Percentiles rank a stretch among this genome's conserved stretches.
Evolutionary conservation across 225 moss, liverwort and hornwort species (phyloP).

Genomic region (Anthoceros angustus): DNA sequence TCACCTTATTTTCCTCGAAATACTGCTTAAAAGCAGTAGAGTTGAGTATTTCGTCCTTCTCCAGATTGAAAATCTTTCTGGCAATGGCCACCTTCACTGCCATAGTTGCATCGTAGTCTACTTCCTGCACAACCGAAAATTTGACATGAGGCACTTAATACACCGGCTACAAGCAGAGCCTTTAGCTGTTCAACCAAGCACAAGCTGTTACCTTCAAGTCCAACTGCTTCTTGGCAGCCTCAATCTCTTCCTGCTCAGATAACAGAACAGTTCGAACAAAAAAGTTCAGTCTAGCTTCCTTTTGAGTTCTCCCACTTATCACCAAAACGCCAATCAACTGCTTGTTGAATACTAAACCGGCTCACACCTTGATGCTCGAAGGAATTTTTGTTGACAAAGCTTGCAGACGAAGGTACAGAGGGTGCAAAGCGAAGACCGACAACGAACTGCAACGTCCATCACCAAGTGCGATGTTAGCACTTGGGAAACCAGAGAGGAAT

Average conservation of each 20-base stretch:
- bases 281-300: neutral
- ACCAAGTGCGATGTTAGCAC: neutral
- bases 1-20: slow-evolving; percentile 77
- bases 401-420: slow-evolving; percentile 72
- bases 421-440: slow-evolving; percentile 86
- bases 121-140: slow-evolving; percentile 21
- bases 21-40: slow-evolving; percentile 48
- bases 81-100: slow-evolving; percentile 48
- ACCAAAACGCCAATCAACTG: no score
- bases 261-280: neutral
- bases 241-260: slow-evolving; percentile 44
- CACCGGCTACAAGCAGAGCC: neutral
- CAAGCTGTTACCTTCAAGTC: slow-evolving; percentile 24
- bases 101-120: slow-evolving; percentile 75
- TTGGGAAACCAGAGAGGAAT: no score
- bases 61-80: slow-evolving; percentile 46
- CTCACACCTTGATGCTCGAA: slow-evolving; percentile 41
- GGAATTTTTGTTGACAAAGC: slow-evolving; percentile 47
- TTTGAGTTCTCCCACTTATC: no score
- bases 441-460: slow-evolving; percentile 45
- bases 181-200: neutral
- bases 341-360: no score
- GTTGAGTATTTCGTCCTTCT: slow-evolving; percentile 41
- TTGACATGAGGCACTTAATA: neutral
- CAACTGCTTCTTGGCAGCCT: slow-evolving; percentile 26